phyloP scores from a whole-genome alignment of 768 basidiomycete genomes.

The Suillus brevipes region DNA sequence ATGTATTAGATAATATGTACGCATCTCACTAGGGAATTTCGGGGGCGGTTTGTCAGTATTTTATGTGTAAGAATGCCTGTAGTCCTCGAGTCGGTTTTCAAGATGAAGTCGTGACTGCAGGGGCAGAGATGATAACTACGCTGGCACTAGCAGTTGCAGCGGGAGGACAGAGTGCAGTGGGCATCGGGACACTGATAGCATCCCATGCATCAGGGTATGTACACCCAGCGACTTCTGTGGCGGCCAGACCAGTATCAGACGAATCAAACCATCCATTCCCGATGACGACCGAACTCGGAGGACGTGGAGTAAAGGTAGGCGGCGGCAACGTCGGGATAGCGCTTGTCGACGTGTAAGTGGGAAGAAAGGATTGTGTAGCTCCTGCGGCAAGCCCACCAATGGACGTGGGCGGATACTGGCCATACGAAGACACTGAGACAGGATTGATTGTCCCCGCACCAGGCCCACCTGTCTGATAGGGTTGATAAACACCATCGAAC shows the following conservation, averaged over 20 bases:
- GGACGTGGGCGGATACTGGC: constrained; percentile 54
- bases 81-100: not conserved
- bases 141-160: constrained; percentile 1
- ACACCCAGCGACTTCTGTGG: constrained; percentile 62
- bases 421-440: constrained; percentile 42
- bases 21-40: not conserved
- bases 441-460: constrained; percentile 51
- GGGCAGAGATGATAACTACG: constrained; percentile 7
- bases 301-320: constrained; percentile 48
- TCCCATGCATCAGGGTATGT: constrained; percentile 66
- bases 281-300: constrained; percentile 39
- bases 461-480: constrained; percentile 70
- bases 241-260: constrained; percentile 51
- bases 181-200: constrained; percentile 50
- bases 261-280: constrained; percentile 61
- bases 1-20: not conserved
- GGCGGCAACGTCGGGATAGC: constrained; percentile 56
- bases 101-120: constrained; percentile 2
- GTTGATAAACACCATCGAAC: constrained; percentile 55
- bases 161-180: constrained; percentile 43
- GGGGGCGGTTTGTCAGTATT: not conserved
- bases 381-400: constrained; percentile 44
- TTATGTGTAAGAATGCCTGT: not conserved
- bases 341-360: constrained; percentile 67
- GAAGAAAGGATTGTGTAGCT: constrained; percentile 41